Evolutionary conservation across 1,284 basidiomycete genomes (phyloP).

Genomic region (Melampsora larici-populina): DNA sequence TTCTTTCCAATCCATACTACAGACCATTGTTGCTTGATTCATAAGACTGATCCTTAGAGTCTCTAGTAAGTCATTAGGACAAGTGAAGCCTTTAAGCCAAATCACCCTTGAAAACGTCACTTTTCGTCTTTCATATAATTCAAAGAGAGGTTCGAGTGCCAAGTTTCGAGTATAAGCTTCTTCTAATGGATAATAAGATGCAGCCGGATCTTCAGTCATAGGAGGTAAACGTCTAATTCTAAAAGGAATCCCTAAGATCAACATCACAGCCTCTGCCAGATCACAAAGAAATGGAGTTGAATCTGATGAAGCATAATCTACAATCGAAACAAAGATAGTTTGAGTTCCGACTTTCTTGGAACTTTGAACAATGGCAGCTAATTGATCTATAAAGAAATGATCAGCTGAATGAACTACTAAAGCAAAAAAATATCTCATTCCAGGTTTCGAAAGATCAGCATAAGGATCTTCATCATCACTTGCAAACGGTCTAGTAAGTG

Average conservation of each 20-base stretch:
- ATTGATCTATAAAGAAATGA: conserved; percentile 93
- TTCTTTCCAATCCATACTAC: conserved; percentile 98
- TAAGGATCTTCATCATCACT: conserved; percentile 80
- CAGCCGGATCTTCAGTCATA: conserved; percentile 78
- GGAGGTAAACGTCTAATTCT: conserved; percentile 78
- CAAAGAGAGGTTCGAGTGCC: conserved; percentile 80
- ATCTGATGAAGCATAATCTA: conserved; percentile 88
- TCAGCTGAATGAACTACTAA: conserved; percentile 92
- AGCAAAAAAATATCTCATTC: conserved; percentile 85
- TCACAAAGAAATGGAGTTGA: conserved; percentile 87
- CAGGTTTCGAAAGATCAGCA: conserved; percentile 70
- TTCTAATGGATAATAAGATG: conserved; percentile 87
- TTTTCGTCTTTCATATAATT: conserved; percentile 69
- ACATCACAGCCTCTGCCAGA: conserved; percentile 85
- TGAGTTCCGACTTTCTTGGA: conserved; percentile 78
- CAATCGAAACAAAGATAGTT: conserved; percentile 89
- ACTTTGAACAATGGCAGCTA: conserved; percentile 90
- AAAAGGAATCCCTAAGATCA: conserved; percentile 82
- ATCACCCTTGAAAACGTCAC: conserved; percentile 83
- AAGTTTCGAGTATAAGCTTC: conserved; percentile 88
- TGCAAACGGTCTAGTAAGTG: conserved; percentile 80
- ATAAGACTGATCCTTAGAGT: conserved; percentile 80
- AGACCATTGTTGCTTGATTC: conserved; percentile 91
- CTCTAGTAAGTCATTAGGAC: conserved; percentile 90
- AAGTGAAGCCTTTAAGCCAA: conserved; percentile 95